Base-by-base conservation (phyloP, 169 alveolate genomes). In the Plasmodium adleri region DNA sequence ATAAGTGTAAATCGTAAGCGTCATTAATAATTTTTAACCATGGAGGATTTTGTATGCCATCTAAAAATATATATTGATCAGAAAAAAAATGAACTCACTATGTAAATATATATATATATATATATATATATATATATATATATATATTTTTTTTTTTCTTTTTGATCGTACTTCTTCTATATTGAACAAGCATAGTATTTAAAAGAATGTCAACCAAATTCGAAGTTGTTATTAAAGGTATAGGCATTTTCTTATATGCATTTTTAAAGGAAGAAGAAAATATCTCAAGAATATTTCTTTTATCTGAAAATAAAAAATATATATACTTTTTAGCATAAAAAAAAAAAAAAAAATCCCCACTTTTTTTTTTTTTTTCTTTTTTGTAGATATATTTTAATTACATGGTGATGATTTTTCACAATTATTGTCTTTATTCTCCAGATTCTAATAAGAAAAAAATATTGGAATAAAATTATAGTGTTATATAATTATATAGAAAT, bases 21-120 rank as follows among this genome's bases (percentile, higher is more conserved):
- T 78, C 80, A 24, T 78, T 78, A 67, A 67, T 6, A n/a, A 78
- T 43, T 50, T 47, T 78, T 15, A 64, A 26, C 89, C 89, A 78
- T 13, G 32, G 24, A 22, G 73, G 78, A 17, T 28, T 66, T 15
- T 56, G 71, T 63, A 72, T 7, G 13, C 13, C 15, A 32, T 20
- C 2, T 22, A 1, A 56, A 64, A 47, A 47, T 56, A 7, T 32
- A 39, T 54, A 3, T 59, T 22, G 28, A 20, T 17, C 3, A n/a
- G 67, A 13, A 22, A n/a, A 1, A 3, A 66, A 9, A 26, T 39
- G 47, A 39, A 5, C 9, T 39, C 47, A 39, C 10, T 3, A 66
- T 10, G 28, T 13, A 64, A 3, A 22, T 39, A 1, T 50, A 28
- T 50, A 54, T 58, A 12, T 72, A 58, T 58, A 50, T 20, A 0